Percentiles rank a stretch among this genome's conserved stretches.
Evolutionary conservation across 352 stramenopile species (phyloP).

Genomic region (Salisapilia sapeloensis): DNA sequence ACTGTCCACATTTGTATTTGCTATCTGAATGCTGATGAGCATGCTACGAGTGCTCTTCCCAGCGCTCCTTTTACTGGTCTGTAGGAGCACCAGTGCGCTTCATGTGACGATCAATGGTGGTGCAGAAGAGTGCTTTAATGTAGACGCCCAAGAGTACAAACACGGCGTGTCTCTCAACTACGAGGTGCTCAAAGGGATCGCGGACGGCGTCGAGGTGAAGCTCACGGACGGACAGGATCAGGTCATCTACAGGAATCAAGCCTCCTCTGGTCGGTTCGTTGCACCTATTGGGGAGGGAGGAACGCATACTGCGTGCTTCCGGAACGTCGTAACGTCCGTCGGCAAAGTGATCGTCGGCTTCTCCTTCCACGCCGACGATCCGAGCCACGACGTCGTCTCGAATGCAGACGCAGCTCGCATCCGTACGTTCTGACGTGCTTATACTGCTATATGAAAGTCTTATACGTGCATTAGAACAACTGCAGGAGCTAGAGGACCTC

Average conservation of each 20-base stretch:
- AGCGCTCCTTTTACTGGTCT: no score
- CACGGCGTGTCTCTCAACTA: slow-evolving; percentile 81
- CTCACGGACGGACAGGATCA: slow-evolving; percentile 39
- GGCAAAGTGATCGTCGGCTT: slow-evolving; percentile 69
- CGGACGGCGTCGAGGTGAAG: slow-evolving; percentile 46
- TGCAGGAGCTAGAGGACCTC: slow-evolving; percentile 73
- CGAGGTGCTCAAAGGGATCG: slow-evolving; percentile 51
- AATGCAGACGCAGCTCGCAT: slow-evolving; percentile 80
- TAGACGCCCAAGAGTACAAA: slow-evolving; percentile 54
- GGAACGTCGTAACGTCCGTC: slow-evolving; percentile 31
- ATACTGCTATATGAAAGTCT: not conserved
- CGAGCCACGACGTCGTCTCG: slow-evolving; percentile 69
- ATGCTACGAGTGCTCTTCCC: no score
- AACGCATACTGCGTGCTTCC: slow-evolving; percentile 57
- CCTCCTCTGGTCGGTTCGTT: slow-evolving; percentile 32
- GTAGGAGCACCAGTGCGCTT: no score
- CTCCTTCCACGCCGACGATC: slow-evolving; percentile 76
- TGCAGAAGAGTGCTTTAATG: slow-evolving; percentile 45
- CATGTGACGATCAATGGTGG: slow-evolving; percentile 27
- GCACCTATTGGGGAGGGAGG: slow-evolving; percentile 34
- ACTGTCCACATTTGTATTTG: no score
- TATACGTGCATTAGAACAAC: slow-evolving; percentile 32
- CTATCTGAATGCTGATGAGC: no score
- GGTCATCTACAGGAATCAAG: slow-evolving; percentile 34
- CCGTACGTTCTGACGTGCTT: slow-evolving; percentile 26